Conservation (phyloP, 2,329 filamentous ascomycete species). For the Chrysoporthe puriensis region DNA sequence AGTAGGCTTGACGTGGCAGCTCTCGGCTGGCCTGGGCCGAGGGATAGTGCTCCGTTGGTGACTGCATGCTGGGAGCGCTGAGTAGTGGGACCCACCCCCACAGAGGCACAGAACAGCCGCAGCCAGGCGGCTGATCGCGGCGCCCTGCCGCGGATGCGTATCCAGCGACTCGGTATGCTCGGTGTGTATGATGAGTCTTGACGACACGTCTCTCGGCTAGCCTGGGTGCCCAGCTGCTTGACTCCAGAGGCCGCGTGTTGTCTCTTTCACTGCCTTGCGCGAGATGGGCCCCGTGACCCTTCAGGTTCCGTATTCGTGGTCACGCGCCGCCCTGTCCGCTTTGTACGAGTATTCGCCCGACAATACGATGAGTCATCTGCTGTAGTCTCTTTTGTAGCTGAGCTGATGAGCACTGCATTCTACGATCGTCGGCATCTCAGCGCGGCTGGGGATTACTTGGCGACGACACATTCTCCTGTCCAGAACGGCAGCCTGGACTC, state of each 20-base stretch:
- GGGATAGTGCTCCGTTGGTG: background rate
- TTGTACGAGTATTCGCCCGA: background rate
- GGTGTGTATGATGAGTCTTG: background rate
- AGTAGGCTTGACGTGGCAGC: background rate
- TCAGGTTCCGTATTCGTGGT: background rate
- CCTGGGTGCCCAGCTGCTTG: background rate
- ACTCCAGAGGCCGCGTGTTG: background rate
- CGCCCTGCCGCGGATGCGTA: background rate
- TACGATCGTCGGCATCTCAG: background rate
- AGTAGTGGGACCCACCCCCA: constrained; percentile 6
- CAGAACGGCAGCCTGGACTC: background rate
- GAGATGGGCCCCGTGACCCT: background rate
- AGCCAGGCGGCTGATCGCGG: constrained; percentile 7
- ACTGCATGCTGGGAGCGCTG: too few species aligned
- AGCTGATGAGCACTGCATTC: background rate
- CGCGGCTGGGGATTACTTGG: background rate
- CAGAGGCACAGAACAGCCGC: constrained; percentile 2
- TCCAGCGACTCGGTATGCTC: background rate
- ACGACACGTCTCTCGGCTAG: background rate
- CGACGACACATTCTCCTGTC: background rate
- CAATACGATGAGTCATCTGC: background rate
- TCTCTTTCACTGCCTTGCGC: background rate
- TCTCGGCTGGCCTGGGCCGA: background rate
- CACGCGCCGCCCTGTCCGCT: background rate
- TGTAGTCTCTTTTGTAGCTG: background rate